A percentile compares a stretch with the other conserved stretches of the same genome.
phyloP scores from a whole-genome alignment of 352 stramenopile genomes.

The Globisporangium cederbergense region DNA sequence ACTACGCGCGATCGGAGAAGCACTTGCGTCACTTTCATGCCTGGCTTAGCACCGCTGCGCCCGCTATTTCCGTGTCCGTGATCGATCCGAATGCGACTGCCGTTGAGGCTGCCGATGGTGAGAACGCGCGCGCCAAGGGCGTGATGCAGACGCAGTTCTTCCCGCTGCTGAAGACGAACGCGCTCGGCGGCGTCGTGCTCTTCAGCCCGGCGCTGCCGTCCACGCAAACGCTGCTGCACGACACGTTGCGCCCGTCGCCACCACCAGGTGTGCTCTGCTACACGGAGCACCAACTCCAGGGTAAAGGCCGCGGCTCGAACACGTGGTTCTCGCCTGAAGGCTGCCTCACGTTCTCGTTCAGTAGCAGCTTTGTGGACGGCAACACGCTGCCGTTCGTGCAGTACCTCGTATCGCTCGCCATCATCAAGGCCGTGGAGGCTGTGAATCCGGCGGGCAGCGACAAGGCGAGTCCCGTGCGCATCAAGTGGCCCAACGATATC shows the following conservation, averaged over 20 bases:
- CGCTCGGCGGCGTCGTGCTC: slow-evolving; percentile 69
- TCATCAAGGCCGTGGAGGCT: slow-evolving; percentile 72
- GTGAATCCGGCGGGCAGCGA: slow-evolving; percentile 36
- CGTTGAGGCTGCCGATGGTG: slow-evolving; percentile 14
- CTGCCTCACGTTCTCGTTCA: slow-evolving; percentile 91
- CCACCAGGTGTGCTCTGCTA: slow-evolving; percentile 76
- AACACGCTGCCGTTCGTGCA: slow-evolving; percentile 85
- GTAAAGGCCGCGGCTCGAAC: slow-evolving; percentile 83
- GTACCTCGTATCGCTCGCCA: slow-evolving; percentile 87
- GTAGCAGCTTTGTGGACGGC: slow-evolving; percentile 77
- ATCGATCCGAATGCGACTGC: slow-evolving; percentile 5
- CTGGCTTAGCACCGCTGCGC: slow-evolving; percentile 40
- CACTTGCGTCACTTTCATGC: slow-evolving; percentile 64
- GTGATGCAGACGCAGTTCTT: slow-evolving; percentile 29
- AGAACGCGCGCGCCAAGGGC: slow-evolving; percentile 33
- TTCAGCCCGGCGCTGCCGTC: slow-evolving; percentile 66
- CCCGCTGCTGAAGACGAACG: slow-evolving; percentile 51
- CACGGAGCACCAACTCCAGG: slow-evolving; percentile 72
- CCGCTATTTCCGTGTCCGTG: slow-evolving; percentile 20
- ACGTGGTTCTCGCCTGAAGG: slow-evolving; percentile 85
- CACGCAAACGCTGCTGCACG: slow-evolving; percentile 82
- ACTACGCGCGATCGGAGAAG: slow-evolving; percentile 72
- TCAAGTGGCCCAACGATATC: slow-evolving; percentile 93
- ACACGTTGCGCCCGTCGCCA: slow-evolving; percentile 57
- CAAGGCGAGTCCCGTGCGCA: slow-evolving; percentile 58